phyloP scores from a whole-genome alignment of 2,329 filamentous ascomycete species.

The Coniella lustricola region DNA sequence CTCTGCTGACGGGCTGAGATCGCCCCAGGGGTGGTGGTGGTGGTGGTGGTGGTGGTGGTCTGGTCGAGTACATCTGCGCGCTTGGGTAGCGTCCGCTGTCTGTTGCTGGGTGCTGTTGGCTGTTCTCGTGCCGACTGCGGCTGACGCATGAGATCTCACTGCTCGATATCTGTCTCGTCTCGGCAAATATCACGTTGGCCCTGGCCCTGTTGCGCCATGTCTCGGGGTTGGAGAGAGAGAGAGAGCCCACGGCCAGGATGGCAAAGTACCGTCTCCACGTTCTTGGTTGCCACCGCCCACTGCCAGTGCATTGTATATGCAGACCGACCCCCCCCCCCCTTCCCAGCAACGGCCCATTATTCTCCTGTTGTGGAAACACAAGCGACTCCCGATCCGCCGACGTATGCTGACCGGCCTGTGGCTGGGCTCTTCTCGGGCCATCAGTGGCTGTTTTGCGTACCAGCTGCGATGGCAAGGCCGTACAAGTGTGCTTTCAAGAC shows the following conservation, averaged over 20 bases:
- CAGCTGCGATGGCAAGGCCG: too few relatives aligned
- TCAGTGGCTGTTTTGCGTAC: too few relatives aligned
- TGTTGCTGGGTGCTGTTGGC: not conserved
- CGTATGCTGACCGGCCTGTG: not conserved
- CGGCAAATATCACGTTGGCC: slow-evolving; percentile 5
- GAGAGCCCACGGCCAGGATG: too few relatives aligned
- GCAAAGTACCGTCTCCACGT: too few relatives aligned
- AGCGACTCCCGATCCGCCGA: slow-evolving; percentile 10
- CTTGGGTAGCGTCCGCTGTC: not conserved
- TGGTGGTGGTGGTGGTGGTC: not conserved
- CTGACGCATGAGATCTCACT: not conserved
- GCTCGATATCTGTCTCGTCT: not conserved
- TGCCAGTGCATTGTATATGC: not conserved
- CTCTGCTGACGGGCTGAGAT: not conserved
- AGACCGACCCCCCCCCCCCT: not conserved
- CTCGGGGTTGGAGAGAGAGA: slow-evolving; percentile 1
- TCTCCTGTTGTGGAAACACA: slow-evolving; percentile 1
- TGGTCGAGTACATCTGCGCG: not conserved
- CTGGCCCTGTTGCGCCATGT: not conserved
- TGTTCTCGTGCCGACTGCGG: not conserved
- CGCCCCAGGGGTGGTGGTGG: not conserved
- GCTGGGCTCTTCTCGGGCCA: too few relatives aligned
- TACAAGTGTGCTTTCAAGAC: too few relatives aligned
- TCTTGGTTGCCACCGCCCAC: too few relatives aligned
- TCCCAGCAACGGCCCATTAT: not conserved